Conservation (phyloP, 1,284 basidiomycete genomes). For the Cryptococcus wingfieldii region DNA sequence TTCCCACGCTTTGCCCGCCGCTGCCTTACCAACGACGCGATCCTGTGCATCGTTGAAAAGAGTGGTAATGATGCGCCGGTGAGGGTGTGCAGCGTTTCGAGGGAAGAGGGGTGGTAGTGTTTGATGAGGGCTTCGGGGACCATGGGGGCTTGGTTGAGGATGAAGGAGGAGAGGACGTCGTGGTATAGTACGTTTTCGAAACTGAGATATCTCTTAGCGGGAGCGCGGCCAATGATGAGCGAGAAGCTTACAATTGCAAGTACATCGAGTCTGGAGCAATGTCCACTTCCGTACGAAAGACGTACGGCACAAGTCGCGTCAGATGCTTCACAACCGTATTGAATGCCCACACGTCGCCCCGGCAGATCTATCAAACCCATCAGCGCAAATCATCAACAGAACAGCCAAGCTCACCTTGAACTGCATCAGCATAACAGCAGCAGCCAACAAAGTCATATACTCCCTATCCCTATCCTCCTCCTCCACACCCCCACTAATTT, state of each 20-base stretch:
- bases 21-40: conserved; percentile 21
- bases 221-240: neutral
- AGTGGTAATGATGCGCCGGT: conserved; percentile 30
- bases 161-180: conserved; percentile 30
- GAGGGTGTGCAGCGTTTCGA: conserved; percentile 25
- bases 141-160: conserved; percentile 23
- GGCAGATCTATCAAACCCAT: conserved; percentile 23
- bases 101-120: conserved; percentile 6
- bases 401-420: conserved; percentile 30
- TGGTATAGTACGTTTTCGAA: conserved; percentile 38
- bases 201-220: conserved; percentile 8
- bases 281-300: conserved; percentile 16
- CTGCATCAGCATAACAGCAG: conserved; percentile 34
- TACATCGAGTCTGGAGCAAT: conserved; percentile 21
- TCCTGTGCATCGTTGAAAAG: conserved; percentile 29
- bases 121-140: conserved; percentile 16
- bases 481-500: neutral
- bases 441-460: conserved; percentile 31
- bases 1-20: conserved; percentile 12
- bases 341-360: conserved; percentile 39
- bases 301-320: conserved; percentile 8
- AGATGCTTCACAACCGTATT: conserved; percentile 21
- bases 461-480: conserved; percentile 14
- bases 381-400: neutral
- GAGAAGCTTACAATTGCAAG: conserved; percentile 26